Conservation (phyloP, 1,284 basidiomycete genomes). For the Ustilago trichophora region DNA sequence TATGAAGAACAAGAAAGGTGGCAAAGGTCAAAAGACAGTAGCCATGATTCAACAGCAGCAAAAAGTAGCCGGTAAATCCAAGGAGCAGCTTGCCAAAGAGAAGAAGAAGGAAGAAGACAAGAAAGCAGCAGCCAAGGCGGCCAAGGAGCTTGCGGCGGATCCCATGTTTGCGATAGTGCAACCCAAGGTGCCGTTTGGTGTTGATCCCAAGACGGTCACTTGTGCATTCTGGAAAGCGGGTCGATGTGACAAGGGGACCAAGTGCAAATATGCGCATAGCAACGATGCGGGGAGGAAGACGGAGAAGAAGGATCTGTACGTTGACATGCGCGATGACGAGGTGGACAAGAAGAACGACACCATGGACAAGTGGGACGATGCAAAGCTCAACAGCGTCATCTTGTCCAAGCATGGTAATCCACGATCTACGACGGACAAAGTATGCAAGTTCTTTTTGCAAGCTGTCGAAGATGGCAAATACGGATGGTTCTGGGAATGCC, state of each 20-base stretch:
- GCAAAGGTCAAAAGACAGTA: constrained; percentile 88
- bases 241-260: constrained; percentile 67
- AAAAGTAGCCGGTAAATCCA: constrained; percentile 74
- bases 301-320: constrained; percentile 96
- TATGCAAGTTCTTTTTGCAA: constrained; percentile 96
- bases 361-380: constrained; percentile 98
- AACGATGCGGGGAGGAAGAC: constrained; percentile 84
- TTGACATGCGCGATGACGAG: constrained; percentile 77
- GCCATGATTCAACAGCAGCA: constrained; percentile 79
- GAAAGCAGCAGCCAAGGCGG: constrained; percentile 85
- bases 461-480: constrained; percentile 93
- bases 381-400: constrained; percentile 86
- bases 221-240: constrained; percentile 65
- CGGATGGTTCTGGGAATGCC: constrained; percentile 83
- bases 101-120: constrained; percentile 83
- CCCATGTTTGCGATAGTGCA: constrained; percentile 66
- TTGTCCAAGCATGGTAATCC: constrained; percentile 89
- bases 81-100: constrained; percentile 78
- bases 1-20: constrained; percentile 89
- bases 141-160: constrained; percentile 71
- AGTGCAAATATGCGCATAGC: constrained; percentile 93
- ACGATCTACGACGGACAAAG: constrained; percentile 87
- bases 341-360: constrained; percentile 77
- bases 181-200: constrained; percentile 88
- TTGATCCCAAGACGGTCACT: constrained; percentile 68